phyloP scores from a whole-genome alignment of 208 protist species.

The Leishmania tropica region DNA sequence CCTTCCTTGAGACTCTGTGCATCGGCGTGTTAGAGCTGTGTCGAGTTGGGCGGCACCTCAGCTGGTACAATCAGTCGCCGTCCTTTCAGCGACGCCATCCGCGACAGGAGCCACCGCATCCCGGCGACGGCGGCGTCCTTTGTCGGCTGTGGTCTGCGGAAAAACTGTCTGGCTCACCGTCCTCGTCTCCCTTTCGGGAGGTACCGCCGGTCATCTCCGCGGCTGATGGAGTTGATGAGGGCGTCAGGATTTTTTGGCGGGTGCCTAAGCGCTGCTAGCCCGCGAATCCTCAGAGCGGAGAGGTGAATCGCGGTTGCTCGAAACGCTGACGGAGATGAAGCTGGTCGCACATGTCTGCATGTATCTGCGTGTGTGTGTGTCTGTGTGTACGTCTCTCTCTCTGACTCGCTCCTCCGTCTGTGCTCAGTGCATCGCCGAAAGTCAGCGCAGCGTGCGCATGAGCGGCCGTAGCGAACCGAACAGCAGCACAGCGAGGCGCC shows the following conservation, averaged over 20 bases:
- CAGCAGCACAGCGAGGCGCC: background rate
- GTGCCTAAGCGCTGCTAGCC: constrained; percentile 41
- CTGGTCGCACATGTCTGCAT: background rate
- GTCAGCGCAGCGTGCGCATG: no score
- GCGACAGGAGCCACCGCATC: background rate
- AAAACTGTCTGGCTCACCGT: background rate
- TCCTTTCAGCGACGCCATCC: background rate
- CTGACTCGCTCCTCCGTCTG: background rate
- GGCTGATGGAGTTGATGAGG: constrained; percentile 2
- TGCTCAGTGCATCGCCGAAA: background rate
- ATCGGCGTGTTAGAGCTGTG: constrained; percentile 23
- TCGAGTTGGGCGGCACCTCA: constrained; percentile 21
- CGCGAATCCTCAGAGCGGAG: constrained; percentile 26
- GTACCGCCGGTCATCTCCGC: background rate
- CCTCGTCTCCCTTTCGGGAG: background rate
- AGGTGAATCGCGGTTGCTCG: constrained; percentile 29
- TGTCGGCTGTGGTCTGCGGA: background rate
- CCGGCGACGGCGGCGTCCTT: background rate
- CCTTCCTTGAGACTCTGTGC: constrained; percentile 16
- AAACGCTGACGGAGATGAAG: constrained; percentile 31
- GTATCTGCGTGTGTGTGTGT: constrained; percentile 13
- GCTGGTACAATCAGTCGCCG: constrained; percentile 19
- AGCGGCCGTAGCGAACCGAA: background rate
- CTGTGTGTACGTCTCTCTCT: background rate
- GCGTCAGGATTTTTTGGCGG: constrained; percentile 24